phyloP scores from a whole-genome alignment of 176 grass and related monocot genomes.

The Eleusine indica region DNA sequence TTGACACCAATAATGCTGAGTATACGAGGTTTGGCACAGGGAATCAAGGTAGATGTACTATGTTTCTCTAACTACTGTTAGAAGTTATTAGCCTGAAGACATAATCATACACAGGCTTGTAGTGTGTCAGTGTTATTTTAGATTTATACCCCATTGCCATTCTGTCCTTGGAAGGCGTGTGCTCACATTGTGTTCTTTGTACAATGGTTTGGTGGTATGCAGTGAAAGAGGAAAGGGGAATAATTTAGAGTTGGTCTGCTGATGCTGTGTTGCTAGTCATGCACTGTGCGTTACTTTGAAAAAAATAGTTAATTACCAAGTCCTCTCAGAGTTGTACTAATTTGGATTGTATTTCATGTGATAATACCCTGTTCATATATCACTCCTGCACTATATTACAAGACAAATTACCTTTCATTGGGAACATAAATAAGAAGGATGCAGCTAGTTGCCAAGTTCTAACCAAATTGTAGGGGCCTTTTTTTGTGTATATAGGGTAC shows the following conservation, averaged over 20 bases:
- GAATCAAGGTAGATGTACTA: neutral
- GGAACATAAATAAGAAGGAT: no score
- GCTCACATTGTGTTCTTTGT: neutral
- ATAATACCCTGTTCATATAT: no score
- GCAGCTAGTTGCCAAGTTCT: no score
- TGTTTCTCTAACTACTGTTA: conserved; percentile 18
- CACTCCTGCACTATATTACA: no score
- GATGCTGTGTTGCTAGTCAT: conserved; percentile 4
- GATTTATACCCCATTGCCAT: no score
- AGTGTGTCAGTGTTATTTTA: no score
- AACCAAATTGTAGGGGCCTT: no score
- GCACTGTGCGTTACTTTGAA: conserved; percentile 3
- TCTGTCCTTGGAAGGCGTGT: neutral
- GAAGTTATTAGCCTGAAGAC: conserved; percentile 27
- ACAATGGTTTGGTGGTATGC: neutral
- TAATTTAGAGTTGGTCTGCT: conserved; percentile 15
- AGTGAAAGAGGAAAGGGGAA: neutral
- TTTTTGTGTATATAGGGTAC: no score
- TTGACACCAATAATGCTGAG: neutral
- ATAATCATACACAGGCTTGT: neutral
- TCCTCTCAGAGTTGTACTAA: neutral
- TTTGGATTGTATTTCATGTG: neutral
- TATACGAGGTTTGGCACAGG: neutral
- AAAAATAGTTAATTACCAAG: neutral
- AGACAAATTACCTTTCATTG: neutral